A percentile compares a stretch with the other conserved stretches of the same genome.
These are phyloP conservation scores for Neopestalotiopsis clavispora DNA, from an alignment of 2,329 filamentous ascomycete genomes.

Conservation along the genomic window DNA sequence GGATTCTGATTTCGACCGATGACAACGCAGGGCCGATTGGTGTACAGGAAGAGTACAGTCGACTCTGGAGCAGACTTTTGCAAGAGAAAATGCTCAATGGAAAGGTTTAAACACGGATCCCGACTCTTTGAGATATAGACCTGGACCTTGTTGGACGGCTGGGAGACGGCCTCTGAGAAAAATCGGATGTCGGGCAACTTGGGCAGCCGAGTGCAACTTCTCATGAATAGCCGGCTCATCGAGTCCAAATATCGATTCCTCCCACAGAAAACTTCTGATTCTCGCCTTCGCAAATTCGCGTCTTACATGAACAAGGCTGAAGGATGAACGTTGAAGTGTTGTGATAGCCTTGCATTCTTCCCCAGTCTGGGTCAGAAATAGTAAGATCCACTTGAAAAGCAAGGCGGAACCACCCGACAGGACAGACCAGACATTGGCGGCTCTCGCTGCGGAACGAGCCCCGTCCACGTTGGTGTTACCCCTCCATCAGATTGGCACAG, in stretches of 20 bases:
- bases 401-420: background rate
- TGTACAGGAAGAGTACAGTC: slow-evolving; percentile 83
- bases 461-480: background rate
- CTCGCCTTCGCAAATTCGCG: background rate
- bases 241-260: slow-evolving; percentile 13
- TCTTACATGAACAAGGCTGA: slow-evolving; percentile 11
- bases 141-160: slow-evolving; percentile 59
- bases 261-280: too few species aligned
- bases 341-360: slow-evolving; percentile 13
- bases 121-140: slow-evolving; percentile 72
- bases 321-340: background rate
- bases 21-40: slow-evolving; percentile 85
- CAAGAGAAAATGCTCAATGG: slow-evolving; percentile 89
- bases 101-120: slow-evolving; percentile 88
- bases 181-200: slow-evolving; percentile 16
- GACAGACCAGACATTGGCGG: background rate
- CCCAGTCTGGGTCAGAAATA: slow-evolving; percentile 1
- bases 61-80: slow-evolving; percentile 74
- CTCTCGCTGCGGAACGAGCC: background rate
- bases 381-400: background rate
- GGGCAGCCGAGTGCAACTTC: slow-evolving; percentile 11
- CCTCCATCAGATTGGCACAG: background rate
- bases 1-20: slow-evolving; percentile 98
- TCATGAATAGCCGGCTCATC: slow-evolving; percentile 6
- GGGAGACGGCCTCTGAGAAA: slow-evolving; percentile 44